Evolutionary conservation across 805 yeast genomes (phyloP).

Genomic region (Cyberlindnera subsufficiens): DNA sequence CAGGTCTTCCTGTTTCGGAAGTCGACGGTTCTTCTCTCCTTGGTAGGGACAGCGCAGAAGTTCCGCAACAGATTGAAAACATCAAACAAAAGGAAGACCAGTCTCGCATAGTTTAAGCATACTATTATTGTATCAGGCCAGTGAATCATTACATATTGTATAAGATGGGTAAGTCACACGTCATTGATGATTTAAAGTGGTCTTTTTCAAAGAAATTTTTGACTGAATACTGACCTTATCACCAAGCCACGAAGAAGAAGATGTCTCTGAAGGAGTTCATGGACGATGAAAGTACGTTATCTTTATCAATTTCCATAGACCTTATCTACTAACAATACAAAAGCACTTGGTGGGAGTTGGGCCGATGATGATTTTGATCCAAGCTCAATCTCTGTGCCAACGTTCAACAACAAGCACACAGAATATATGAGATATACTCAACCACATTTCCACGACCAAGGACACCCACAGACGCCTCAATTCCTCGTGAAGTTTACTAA

Average conservation of each 20-base stretch:
- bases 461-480: slow-evolving; percentile 38
- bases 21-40: too few relatives aligned
- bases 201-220: too few relatives aligned
- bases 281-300: slow-evolving; percentile 17
- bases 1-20: too few relatives aligned
- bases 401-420: slow-evolving; percentile 14
- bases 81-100: too few relatives aligned
- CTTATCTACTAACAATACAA: slow-evolving; percentile 1
- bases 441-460: not conserved
- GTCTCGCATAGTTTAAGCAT: too few relatives aligned
- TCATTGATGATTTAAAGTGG: too few relatives aligned
- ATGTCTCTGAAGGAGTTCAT: slow-evolving; percentile 21
- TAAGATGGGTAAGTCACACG: too few relatives aligned
- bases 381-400: slow-evolving; percentile 49
- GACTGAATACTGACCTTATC: slow-evolving; percentile 1
- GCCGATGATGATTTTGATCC: slow-evolving; percentile 68
- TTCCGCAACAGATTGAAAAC: too few relatives aligned
- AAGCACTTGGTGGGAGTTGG: slow-evolving; percentile 43
- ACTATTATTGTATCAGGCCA: too few relatives aligned
- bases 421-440: slow-evolving; percentile 1
- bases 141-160: too few relatives aligned
- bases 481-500: slow-evolving; percentile 59
- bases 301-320: not conserved
- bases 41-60: too few relatives aligned
- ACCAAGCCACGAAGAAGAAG: slow-evolving; percentile 19